Conservation (phyloP, 192 early-diverging fungal species). For the Gaertneriomyces sp. region DNA sequence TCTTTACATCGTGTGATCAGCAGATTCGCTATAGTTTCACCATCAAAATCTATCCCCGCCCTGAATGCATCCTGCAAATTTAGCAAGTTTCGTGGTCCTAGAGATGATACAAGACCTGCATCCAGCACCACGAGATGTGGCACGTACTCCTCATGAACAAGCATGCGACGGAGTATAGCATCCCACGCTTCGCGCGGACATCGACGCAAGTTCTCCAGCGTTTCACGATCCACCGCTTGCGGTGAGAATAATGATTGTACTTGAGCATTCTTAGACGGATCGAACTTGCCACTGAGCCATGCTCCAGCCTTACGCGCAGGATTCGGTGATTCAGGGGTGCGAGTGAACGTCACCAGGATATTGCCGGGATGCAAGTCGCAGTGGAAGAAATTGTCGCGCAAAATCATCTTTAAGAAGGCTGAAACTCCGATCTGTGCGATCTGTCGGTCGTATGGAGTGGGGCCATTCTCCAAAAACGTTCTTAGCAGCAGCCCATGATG, state of each 20-base stretch:
- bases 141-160: slow-evolving; percentile 58
- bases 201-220: slow-evolving; percentile 21
- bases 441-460: slow-evolving; percentile 64
- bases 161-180: slow-evolving; percentile 2
- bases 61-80: slow-evolving; percentile 91
- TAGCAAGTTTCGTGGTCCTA: slow-evolving; percentile 64
- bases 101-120: slow-evolving; percentile 75
- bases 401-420: slow-evolving; percentile 83
- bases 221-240: slow-evolving; percentile 4
- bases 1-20: slow-evolving; percentile 81
- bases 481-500: slow-evolving; percentile 71
- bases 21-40: slow-evolving; percentile 70
- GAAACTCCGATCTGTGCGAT: slow-evolving; percentile 78
- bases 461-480: slow-evolving; percentile 62
- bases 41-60: slow-evolving; percentile 82
- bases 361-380: slow-evolving; percentile 93
- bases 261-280: slow-evolving; percentile 2
- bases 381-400: slow-evolving; percentile 92
- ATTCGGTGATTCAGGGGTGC: slow-evolving; percentile 19
- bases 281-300: slow-evolving; percentile 14
- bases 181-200: slow-evolving; percentile 11
- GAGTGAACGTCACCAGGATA: slow-evolving; percentile 78
- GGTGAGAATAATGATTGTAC: not conserved
- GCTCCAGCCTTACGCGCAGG: slow-evolving; percentile 12
- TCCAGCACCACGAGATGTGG: slow-evolving; percentile 83